phyloP scores from a whole-genome alignment of 2,329 filamentous ascomycete genomes.

The Ceratocystis papillata region DNA sequence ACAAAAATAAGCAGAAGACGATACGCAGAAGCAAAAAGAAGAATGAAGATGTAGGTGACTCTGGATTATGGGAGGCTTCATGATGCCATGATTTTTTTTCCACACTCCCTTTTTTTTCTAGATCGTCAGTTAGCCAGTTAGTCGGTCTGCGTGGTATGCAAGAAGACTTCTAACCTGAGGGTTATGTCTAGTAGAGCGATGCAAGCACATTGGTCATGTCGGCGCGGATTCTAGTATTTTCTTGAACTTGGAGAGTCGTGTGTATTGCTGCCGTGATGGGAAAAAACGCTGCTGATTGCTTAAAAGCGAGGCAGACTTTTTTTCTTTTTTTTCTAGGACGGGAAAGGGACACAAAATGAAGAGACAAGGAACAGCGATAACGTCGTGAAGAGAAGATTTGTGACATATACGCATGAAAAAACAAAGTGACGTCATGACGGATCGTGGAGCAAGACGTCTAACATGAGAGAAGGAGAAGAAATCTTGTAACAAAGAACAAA shows the following conservation, averaged over 20 bases:
- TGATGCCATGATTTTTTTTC: background rate
- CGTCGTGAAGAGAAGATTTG: slow-evolving; percentile 4
- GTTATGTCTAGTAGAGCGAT: background rate
- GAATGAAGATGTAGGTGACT: background rate
- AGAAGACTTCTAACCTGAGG: background rate
- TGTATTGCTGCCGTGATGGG: background rate
- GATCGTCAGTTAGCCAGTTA: background rate
- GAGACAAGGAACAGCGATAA: background rate
- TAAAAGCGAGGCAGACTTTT: slow-evolving; percentile 1
- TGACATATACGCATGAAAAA: slow-evolving; percentile 4
- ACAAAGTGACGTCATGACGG: slow-evolving; percentile 19
- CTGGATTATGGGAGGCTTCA: background rate
- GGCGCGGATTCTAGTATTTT: background rate
- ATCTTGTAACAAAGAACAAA: background rate
- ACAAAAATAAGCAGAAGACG: slow-evolving; percentile 5
- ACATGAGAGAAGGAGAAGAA: slow-evolving; percentile 18
- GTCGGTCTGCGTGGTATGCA: background rate
- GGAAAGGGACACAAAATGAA: background rate
- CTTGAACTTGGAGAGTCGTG: background rate
- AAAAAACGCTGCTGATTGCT: slow-evolving; percentile 1
- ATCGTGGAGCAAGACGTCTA: slow-evolving; percentile 24
- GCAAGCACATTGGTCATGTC: background rate
- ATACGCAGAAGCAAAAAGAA: background rate
- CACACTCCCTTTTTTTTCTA: background rate
- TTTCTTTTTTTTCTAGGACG: slow-evolving; percentile 1